A percentile compares a stretch with the other conserved stretches of the same genome.
These are phyloP conservation scores for Pichia scutulata DNA, from an alignment of 805 yeast species.

Conservation along the genomic window DNA sequence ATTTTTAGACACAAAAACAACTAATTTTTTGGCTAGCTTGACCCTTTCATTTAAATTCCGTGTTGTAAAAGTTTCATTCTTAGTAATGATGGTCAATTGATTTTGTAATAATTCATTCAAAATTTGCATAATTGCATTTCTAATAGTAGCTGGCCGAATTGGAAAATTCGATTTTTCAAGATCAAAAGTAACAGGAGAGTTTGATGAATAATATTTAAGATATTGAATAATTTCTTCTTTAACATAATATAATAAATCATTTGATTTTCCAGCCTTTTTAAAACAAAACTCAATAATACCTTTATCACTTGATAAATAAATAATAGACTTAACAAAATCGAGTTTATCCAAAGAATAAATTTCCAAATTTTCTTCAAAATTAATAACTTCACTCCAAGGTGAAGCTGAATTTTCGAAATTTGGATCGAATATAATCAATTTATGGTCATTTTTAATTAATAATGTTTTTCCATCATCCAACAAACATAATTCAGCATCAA, in stretches of 20 bases:
- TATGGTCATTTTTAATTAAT: neutral
- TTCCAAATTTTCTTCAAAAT: slow-evolving; percentile 43
- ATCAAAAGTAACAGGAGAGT: slow-evolving; percentile 16
- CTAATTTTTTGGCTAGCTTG: slow-evolving; percentile 17
- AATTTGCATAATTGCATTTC: slow-evolving; percentile 43
- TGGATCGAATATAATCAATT: slow-evolving; percentile 59
- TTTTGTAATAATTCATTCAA: slow-evolving; percentile 51
- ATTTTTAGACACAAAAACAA: slow-evolving; percentile 17
- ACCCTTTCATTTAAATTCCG: slow-evolving; percentile 47
- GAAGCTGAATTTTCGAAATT: slow-evolving; percentile 1
- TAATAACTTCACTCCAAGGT: slow-evolving; percentile 78
- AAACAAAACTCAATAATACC: slow-evolving; percentile 61
- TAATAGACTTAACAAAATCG: neutral
- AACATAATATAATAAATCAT: slow-evolving; percentile 29
- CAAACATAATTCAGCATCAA: neutral
- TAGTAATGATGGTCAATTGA: slow-evolving; percentile 37
- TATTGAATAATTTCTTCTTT: slow-evolving; percentile 82
- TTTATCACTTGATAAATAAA: slow-evolving; percentile 39
- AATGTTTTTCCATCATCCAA: neutral
- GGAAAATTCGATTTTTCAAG: slow-evolving; percentile 33
- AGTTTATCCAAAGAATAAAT: slow-evolving; percentile 50
- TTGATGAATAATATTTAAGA: slow-evolving; percentile 44
- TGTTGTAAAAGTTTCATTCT: slow-evolving; percentile 36
- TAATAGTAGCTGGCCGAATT: slow-evolving; percentile 35
- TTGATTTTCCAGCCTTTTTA: slow-evolving; percentile 22